Base-by-base conservation (phyloP, 192 early-diverging fungal genomes). In the Allomyces macrogynus region DNA sequence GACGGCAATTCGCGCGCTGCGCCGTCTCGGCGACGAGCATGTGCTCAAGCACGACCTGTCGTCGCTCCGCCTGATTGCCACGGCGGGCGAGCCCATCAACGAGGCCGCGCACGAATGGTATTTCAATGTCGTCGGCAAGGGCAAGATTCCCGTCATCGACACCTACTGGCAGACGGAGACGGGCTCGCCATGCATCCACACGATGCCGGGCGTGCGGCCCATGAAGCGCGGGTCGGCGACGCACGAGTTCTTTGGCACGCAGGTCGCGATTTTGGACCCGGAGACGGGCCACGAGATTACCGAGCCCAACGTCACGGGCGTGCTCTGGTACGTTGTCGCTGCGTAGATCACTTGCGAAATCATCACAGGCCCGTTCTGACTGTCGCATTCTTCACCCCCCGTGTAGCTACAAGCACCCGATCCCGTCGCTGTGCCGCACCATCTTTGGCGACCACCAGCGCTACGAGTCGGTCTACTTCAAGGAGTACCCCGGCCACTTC, bases 91-190 rank as follows among this genome's bases (percentile, higher is more conserved):
- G 69, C 80, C 89, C 24, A 86, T 84, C 62, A 87, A 89, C 64
- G 79, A 84, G 3, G 91, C 86, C 63, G 91, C 89, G 24, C 80
- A 88, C 26, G 70, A 68, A 27, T 84, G 81, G 62, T 76, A 72
- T 66, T 71, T 71, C 42, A 32, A 71, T 14, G 65, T 77, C 24
- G 79, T 84, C 60, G 68, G 68, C 3, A 65, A 71, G 24, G 70
- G 60, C 20, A 4, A 23, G 60, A 61, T 77, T 8, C 78, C 82
- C 54, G 78, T 92, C 8, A 81, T 85, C 65, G 91, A 94, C 73
- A 87, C 90, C 68, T 94, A 83, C 72, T 94, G 91, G 91, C 86
- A 88, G 61, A 91, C 91, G 0, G 91, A 93, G 64, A 87, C 84
- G 49, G 89, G 91, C 8, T 85, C 81, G 44, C 89, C 91, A 1